Evolutionary conservation across 129 eudicot species (phyloP).

Genomic region (Solidago caesia): DNA sequence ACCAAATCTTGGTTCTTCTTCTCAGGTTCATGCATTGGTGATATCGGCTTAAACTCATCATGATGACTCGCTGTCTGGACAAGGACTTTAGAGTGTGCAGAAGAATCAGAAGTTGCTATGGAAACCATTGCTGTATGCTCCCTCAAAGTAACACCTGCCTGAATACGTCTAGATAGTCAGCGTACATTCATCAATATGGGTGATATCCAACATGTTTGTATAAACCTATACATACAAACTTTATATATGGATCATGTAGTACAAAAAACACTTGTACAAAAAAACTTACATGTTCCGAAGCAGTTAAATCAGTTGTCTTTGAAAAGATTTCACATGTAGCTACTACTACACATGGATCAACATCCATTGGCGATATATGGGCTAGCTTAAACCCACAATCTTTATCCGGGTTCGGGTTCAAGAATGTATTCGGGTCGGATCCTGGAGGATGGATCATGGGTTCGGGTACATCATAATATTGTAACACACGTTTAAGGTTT

Average conservation of each 20-base stretch:
- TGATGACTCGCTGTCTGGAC: not conserved
- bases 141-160: conserved; percentile 29
- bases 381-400: not conserved
- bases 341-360: conserved; percentile 25
- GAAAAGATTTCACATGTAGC: conserved; percentile 17
- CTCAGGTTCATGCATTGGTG: not conserved
- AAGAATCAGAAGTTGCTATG: conserved; percentile 6
- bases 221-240: not conserved
- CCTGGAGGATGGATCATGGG: conserved; percentile 30
- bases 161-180: conserved; percentile 10
- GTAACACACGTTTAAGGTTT: not conserved
- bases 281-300: conserved; percentile 31
- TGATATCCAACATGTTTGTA: not conserved
- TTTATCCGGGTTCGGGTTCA: conserved; percentile 14
- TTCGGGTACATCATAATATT: conserved; percentile 1
- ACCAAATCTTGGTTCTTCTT: conserved; percentile 20
- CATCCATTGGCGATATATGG: conserved; percentile 4
- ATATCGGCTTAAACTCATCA: too few species aligned
- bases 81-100: conserved; percentile 6
- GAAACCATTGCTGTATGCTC: conserved; percentile 17
- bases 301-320: conserved; percentile 16
- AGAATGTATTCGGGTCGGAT: conserved; percentile 8
- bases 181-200: not conserved
- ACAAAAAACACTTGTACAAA: not conserved
- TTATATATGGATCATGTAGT: not conserved